phyloP scores from a whole-genome alignment of 2,329 filamentous ascomycete genomes.

The Colletotrichum ledebouriae region DNA sequence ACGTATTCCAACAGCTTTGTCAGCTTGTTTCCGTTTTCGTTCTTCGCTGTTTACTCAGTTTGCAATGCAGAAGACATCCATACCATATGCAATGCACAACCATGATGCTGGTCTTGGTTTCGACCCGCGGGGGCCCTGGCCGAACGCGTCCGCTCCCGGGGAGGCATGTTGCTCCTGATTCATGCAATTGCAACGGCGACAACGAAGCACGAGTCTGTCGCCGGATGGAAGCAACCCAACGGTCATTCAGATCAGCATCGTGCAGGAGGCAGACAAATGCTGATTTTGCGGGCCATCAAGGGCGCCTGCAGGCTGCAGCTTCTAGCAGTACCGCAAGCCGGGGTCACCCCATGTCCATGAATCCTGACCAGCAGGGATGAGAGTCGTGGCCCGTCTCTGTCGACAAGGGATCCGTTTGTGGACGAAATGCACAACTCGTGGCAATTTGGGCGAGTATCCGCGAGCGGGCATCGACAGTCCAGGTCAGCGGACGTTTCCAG shows the following conservation, averaged over 20 bases:
- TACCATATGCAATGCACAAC: slow-evolving; percentile 33
- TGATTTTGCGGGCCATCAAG: slow-evolving; percentile 20
- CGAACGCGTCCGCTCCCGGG: slow-evolving; percentile 25
- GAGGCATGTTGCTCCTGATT: slow-evolving; percentile 33
- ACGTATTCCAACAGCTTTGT: slow-evolving; percentile 13
- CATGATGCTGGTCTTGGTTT: slow-evolving; percentile 38
- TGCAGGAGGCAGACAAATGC: slow-evolving; percentile 22
- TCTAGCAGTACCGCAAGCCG: background rate
- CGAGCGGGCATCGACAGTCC: slow-evolving; percentile 1
- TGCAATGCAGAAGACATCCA: slow-evolving; percentile 5
- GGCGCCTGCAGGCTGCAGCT: slow-evolving; percentile 29
- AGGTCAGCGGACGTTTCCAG: slow-evolving; percentile 33
- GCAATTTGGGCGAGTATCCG: slow-evolving; percentile 27
- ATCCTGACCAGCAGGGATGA: slow-evolving; percentile 23
- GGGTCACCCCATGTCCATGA: slow-evolving; percentile 12
- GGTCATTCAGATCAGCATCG: slow-evolving; percentile 29
- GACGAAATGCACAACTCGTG: slow-evolving; percentile 35
- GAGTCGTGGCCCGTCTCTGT: slow-evolving; percentile 22
- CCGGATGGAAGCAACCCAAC: slow-evolving; percentile 8
- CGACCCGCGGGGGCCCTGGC: slow-evolving; percentile 27
- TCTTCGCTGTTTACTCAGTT: slow-evolving; percentile 1
- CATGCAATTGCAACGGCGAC: slow-evolving; percentile 34
- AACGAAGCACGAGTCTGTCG: slow-evolving; percentile 19
- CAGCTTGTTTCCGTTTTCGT: slow-evolving; percentile 36
- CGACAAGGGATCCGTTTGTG: slow-evolving; percentile 29